Evolutionary conservation across 140 eudicot genomes (phyloP), one percentile per base, ranked within the genome.

Genomic region (Oenanthe javanica): DNA sequence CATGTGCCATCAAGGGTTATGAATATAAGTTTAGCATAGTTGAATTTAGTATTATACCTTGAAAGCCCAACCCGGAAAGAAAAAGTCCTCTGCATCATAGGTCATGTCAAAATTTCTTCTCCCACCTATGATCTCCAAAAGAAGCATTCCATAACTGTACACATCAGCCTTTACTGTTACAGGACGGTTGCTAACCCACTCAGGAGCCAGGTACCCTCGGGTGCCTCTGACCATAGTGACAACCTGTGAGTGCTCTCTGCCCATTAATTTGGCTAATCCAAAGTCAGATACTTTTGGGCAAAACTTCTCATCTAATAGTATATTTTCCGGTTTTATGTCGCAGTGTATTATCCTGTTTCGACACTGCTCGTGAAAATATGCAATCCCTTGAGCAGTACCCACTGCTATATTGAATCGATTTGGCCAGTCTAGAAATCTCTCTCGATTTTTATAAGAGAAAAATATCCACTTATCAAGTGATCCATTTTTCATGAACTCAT

Each of bases 151-250:
- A 70, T 94, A 94, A 82, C 97, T 94, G 82, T 92, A 94, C 50
- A 94, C 99, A 87, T 94, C 99, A 1, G 99, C 99, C 79, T 92
- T 94, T 21, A 94, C 99, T 0, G 99, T 94, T 15, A 94, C 90
- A 0, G 99, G 97, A 47, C 99, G 95, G 77, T 94, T 94, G 79
- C 97, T 94, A 16, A 94, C 85, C 99, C 97, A 94, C 70, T 94
- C 99, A 0, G 99, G 99, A 40, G 99, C 99, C 78, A 94, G 85
- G 85, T 94, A 94, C 11, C 99, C 99, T 82, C 99, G 78, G 47
- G 99, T 92, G 79, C 99, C 99, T 81, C 99, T 83, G 70, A 94
- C 89, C 99, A 92, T 94, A n/a, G 99, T 94, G 75, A 94, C 95
- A 36, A 94, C 99, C 61, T 87, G 98, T 0, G 98, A 91, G 77